Conservation (phyloP, 495 filamentous ascomycete genomes). For the Penicillium crystallinum region DNA sequence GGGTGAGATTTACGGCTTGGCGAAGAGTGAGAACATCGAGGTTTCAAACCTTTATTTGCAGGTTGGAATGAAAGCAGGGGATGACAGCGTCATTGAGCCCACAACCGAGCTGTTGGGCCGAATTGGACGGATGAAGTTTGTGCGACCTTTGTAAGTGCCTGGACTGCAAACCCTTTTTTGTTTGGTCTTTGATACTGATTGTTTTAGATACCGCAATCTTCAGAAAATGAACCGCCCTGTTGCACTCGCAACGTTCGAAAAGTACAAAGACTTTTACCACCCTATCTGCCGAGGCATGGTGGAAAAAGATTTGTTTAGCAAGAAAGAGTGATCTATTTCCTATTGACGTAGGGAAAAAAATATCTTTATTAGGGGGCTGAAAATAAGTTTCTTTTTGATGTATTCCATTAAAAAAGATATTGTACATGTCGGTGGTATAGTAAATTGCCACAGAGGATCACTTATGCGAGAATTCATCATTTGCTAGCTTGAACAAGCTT, state of each 20-base stretch:
- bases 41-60: slow-evolving; percentile 71
- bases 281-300: slow-evolving; percentile 82
- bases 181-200: slow-evolving; percentile 20
- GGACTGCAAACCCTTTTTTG: not conserved
- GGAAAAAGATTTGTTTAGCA: slow-evolving; percentile 72
- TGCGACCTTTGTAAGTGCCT: slow-evolving; percentile 62
- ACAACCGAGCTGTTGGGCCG: slow-evolving; percentile 69
- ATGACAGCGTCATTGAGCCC: slow-evolving; percentile 57
- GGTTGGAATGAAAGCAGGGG: slow-evolving; percentile 70
- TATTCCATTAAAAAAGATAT: slow-evolving; percentile 7
- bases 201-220: slow-evolving; percentile 56
- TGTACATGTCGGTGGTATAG: slow-evolving; percentile 18
- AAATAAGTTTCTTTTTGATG: not conserved
- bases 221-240: slow-evolving; percentile 65
- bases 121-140: slow-evolving; percentile 96
- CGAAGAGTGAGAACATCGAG: slow-evolving; percentile 73
- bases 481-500: slow-evolving; percentile 28
- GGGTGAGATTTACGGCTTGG: slow-evolving; percentile 65
- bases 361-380: no score
- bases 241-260: slow-evolving; percentile 77
- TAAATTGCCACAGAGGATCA: not conserved
- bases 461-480: slow-evolving; percentile 7
- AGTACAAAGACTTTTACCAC: slow-evolving; percentile 88
- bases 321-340: slow-evolving; percentile 19
- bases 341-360: no score